Base-by-base conservation (phyloP, 768 basidiomycete genomes). In the Asterophora lycoperdoides region DNA sequence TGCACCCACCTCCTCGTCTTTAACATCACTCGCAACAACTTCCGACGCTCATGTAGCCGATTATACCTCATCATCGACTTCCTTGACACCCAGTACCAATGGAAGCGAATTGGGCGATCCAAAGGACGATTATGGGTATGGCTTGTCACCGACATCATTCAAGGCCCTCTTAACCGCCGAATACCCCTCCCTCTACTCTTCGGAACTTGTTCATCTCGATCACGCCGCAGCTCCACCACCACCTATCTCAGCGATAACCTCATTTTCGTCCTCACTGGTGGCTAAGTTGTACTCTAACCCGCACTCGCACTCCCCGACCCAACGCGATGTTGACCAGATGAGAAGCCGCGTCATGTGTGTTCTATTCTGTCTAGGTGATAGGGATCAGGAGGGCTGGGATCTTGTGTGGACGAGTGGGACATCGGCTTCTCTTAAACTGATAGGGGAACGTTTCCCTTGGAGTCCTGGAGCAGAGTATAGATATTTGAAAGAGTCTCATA, bases 381-480 rank as follows among this genome's bases (percentile, higher is more conserved):
- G 40, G n/a, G 46, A 49, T 13, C 54, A 52, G 18, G 50, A 52
- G 17, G 34, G 44, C 8, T 55, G 54, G 54, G 54, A 55, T 14
- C 39, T 55, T 35, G 37, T 55, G 14, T 55, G 54, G 54, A 55
- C 54, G 28, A 55, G 54, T 18, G 54, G 54, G 11, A 42, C 54
- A 1, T 28, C 54, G 20, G 50, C 50, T 19, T 55, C 54, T 5
- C 36, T 55, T 1, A 49, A 52, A 37, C 42, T 55, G 15, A 40
- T 55, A 5, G 54, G 46, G 2, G 50, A 55, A 10, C 47, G 41
- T 20, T 55, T 55, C 13, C 44, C 50, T 26, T 55, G 54, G 54
- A 29, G 23, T 15, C 17, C 38, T 2, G 40, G 28, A 33, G 39
- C 50, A 13, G 52, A 18, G 15, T 55, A 52, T 29, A 38, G 54